Evolutionary conservation across 2,329 filamentous ascomycete species (phyloP), one percentile per base, ranked within the genome.

Genomic region (Chaetoscypha palmicola): DNA sequence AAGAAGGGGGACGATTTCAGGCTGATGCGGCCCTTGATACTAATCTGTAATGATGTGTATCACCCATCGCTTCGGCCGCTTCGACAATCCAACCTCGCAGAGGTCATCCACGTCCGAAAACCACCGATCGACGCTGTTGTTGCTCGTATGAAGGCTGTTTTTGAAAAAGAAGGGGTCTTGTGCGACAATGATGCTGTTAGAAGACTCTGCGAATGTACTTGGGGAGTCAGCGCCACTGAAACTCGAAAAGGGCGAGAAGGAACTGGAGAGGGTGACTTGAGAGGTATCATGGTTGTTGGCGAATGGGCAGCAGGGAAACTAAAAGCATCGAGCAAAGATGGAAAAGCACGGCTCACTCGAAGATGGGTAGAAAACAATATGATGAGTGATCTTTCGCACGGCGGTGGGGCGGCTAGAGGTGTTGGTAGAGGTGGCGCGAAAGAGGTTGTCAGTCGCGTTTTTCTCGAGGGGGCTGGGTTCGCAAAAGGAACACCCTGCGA

Each of bases 31-130:
- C 92, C 92, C 0, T 71, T 98, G 22, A 88, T 98, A 39, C 72
- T 98, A 37, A 92, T 98, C 55, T 98, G 92, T 69, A 98, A 98
- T 58, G 94, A 98, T 62, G 80, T 97, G 1, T 98, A 98, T 59
- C 89, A 95, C 55, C 82, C 91, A 3, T 86, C 90, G 16, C 73
- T 98, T 31, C 78, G 89, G 21, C 89, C 87, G 0, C 71, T 98
- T 5, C 80, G 92, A n/a, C 85, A 91, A 51, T 90, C 88, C 0
- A 79, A 72, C 4, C 68, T 92, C 38, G 92, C 91, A 0, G 92
- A 98, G 62, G 81, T 97, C 30, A 82, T 98, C 17, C 89, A 94
- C 59, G 83, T 95, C 24, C 86, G 91, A 37, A 92, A 92, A 56
- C 89, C 92, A 2, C 81, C 86, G 0, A 68, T 97, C 8, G 90